These are phyloP conservation scores for Tetrapisispora nanseiensis DNA, from an alignment of 805 yeast genomes.

Conservation along the genomic window DNA sequence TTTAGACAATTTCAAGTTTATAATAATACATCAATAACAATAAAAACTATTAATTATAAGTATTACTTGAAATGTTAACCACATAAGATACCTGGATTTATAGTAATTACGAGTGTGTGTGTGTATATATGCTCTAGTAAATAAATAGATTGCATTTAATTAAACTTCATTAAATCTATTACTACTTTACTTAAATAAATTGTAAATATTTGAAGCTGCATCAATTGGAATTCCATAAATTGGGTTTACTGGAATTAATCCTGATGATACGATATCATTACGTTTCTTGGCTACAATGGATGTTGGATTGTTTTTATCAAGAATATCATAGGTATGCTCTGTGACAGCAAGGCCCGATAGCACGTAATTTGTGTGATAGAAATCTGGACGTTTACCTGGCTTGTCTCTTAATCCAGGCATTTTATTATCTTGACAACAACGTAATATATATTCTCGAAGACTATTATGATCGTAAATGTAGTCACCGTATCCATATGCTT, in stretches of 20 bases:
- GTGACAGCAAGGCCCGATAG: slow-evolving; percentile 53
- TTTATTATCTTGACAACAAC: slow-evolving; percentile 57
- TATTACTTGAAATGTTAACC: no score
- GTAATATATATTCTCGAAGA: slow-evolving; percentile 54
- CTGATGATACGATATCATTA: slow-evolving; percentile 3
- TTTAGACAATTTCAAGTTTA: no score
- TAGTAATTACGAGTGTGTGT: no score
- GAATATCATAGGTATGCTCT: slow-evolving; percentile 5
- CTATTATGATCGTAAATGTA: slow-evolving; percentile 43
- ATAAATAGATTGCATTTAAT: background rate
- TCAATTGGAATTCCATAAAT: slow-evolving; percentile 48
- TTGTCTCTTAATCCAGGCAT: slow-evolving; percentile 81
- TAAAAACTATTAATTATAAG: no score
- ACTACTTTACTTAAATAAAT: slow-evolving; percentile 9
- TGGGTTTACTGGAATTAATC: slow-evolving; percentile 37
- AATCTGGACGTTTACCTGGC: slow-evolving; percentile 73
- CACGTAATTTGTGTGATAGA: slow-evolving; percentile 84
- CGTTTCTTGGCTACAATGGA: slow-evolving; percentile 3
- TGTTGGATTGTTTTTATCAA: background rate
- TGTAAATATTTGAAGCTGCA: slow-evolving; percentile 28
- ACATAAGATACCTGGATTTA: no score
- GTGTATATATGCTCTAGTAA: no score
- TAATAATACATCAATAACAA: no score
- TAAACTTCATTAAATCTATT: background rate
- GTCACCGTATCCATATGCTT: slow-evolving; percentile 19